Percentiles rank a stretch among this genome's conserved stretches.
Conservation (phyloP, 2,329 filamentous ascomycete species). For the Zymoseptoria crescenta region DNA sequence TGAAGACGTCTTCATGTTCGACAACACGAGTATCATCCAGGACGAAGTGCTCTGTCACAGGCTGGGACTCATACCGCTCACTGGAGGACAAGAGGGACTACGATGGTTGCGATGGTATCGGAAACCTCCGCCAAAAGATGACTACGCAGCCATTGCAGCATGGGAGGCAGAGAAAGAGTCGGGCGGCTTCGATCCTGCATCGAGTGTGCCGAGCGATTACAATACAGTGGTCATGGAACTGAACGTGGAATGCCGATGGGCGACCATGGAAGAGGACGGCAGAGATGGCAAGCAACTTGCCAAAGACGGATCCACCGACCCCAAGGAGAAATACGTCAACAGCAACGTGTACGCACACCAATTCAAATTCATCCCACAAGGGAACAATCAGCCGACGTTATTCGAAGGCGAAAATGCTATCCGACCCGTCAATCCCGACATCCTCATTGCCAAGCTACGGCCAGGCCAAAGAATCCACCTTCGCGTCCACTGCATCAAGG, state of each 20-base stretch:
- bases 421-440: slow-evolving; percentile 76
- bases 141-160: slow-evolving; percentile 40
- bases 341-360: slow-evolving; percentile 54
- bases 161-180: slow-evolving; percentile 35
- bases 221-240: slow-evolving; percentile 81
- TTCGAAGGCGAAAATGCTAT: slow-evolving; percentile 60
- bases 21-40: slow-evolving; percentile 97
- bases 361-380: slow-evolving; percentile 67
- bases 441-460: slow-evolving; percentile 86
- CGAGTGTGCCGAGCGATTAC: slow-evolving; percentile 57
- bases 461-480: slow-evolving; percentile 82
- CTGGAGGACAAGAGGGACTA: slow-evolving; percentile 68
- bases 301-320: slow-evolving; percentile 65
- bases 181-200: slow-evolving; percentile 35
- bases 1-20: slow-evolving; percentile 84
- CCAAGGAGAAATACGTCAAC: slow-evolving; percentile 75
- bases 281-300: slow-evolving; percentile 48
- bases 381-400: slow-evolving; percentile 57
- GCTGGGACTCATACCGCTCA: slow-evolving; percentile 83
- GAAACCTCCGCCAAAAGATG: slow-evolving; percentile 54
- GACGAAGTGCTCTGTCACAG: slow-evolving; percentile 92
- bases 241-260: slow-evolving; percentile 71
- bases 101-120: slow-evolving; percentile 76
- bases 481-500: slow-evolving; percentile 90
- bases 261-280: slow-evolving; percentile 38